Base-by-base conservation (phyloP, 768 basidiomycete species). In the Boletus sp. region DNA sequence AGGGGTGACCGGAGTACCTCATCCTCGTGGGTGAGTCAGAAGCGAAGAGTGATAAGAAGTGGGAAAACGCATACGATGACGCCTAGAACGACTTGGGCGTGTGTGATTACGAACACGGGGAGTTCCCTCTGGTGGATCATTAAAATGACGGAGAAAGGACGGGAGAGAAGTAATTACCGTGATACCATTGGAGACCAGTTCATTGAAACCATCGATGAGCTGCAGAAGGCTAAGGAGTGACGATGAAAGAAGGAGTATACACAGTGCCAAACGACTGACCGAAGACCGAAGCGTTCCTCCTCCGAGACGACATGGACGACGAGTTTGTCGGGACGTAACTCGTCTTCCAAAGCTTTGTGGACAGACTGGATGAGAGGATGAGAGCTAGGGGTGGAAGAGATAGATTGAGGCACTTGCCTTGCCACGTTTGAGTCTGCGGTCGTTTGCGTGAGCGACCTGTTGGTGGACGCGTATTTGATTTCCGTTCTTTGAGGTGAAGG, bases 271-370 rank as follows among this genome's bases (percentile, higher is more conserved):
- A 15, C 11, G 41, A 63, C 77, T 48, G 60, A 87, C 91, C 86
- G 78, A 53, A 90, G 67, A 14, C 80, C 93, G 87, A 93, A 95
- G 25, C 76, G 77, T 55, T 94, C 90, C 70, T 93, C 93, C 2
- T 75, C 63, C 0, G 79, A 82, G 0, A 67, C 69, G 13, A 80
- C 66, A 1, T 70, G 68, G 3, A 95, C 82, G 17, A 70, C 23
- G 27, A 88, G 54, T 57, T 83, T 79, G 50, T 83, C 78, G 0
- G 83, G 77, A 46, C 75, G 77, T 15, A 93, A 72, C 68, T 93
- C 88, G 17, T 79, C 77, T 67, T 96, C 91, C 21, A 96, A 75
- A 46, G 78, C 75, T 59, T 85, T 85, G 69, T 96, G 93, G 4
- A 95, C 80, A 23, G 78, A 80, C 85, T 90, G 51, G 35, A 29